A percentile compares a stretch with the other conserved stretches of the same genome.
Evolutionary conservation across 83 land plant genomes (phyloP).

Genomic region (Larix sibirica): DNA sequence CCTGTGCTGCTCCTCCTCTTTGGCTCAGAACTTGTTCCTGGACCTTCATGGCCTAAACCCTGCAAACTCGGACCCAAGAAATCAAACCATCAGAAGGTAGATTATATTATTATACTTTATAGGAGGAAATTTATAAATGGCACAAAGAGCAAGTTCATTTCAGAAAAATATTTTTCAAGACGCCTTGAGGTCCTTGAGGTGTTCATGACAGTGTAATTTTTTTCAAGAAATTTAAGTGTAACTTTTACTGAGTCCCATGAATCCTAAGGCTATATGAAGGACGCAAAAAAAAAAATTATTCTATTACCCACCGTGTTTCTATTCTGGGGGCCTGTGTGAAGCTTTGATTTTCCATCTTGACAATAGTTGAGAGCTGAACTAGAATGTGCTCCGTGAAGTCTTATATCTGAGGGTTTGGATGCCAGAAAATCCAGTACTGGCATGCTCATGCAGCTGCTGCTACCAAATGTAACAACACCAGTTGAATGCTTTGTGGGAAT

Average conservation of each 20-base stretch:
- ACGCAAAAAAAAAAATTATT: neutral
- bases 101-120: neutral
- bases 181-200: neutral
- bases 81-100: neutral
- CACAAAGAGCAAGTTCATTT: neutral
- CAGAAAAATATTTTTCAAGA: neutral
- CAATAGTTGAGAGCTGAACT: neutral
- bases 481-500: neutral
- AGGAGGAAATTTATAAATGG: neutral
- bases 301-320: conserved; percentile 3
- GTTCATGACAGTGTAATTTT: neutral
- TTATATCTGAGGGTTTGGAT: conserved; percentile 12
- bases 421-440: conserved; percentile 10
- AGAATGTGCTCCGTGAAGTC: conserved; percentile 1
- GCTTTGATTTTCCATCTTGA: conserved; percentile 3
- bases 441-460: conserved; percentile 6
- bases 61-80: neutral
- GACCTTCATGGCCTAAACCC: conserved; percentile 3
- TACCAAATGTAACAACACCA: conserved; percentile 8
- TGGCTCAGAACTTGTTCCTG: conserved; percentile 3
- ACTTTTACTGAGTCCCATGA: neutral
- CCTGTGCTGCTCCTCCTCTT: conserved; percentile 9
- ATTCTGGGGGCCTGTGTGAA: neutral
- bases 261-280: neutral
- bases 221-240: neutral